Evolutionary conservation across 1,139 yeast species (phyloP), one percentile per base, ranked within the genome.

Genomic region (Saccharomyces hybrid): DNA sequence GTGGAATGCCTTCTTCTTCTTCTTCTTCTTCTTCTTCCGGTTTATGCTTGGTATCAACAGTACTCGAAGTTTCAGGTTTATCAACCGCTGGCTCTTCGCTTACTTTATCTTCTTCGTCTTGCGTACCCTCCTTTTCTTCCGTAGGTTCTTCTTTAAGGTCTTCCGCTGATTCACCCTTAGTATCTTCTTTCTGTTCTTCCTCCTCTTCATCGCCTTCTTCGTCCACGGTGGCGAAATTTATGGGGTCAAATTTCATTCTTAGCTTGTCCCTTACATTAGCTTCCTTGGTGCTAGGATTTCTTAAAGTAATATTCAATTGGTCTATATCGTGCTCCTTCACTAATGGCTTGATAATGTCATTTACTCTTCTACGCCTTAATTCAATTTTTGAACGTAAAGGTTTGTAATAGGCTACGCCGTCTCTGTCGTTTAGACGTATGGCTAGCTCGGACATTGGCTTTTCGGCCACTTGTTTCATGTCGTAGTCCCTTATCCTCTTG

Each of bases 321-420:
- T 73, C 78, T 53, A 72, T 63, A 32, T 75, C 69, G 53, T 72
- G 61, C 51, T 74, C 76, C 55, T 73, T 71, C 11, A 76, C 71
- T 50, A 71, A 64, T 7, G 75, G 74, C 56, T 70, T 73, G 59
- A 73, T 55, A 16, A 67, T 64, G 46, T 83, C 81, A 58, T 78
- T 81, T 25, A 83, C 82, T 70, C 97, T 83, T 67, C 95, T 84
- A 66, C 91, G 85, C 73, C 87, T 88, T 67, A 93, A 80, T 61
- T 85, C 95, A 50, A 89, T 80, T 61, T 85, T 83, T 38, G 95
- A 91, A 13, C 81, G 76, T 27, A 91, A 75, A 9, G 97, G 96
- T 57, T 85, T 82, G 69, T 86, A 93, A 61, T 77, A 80, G 1
- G 91, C 93, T 48, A 78, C 76, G 46, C 83, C 76, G 57, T 79